A percentile compares a stretch with the other conserved stretches of the same genome.
Evolutionary conservation across 345 rosid species (phyloP).

Genomic region (sweet orange (Citrus sinensis)): DNA sequence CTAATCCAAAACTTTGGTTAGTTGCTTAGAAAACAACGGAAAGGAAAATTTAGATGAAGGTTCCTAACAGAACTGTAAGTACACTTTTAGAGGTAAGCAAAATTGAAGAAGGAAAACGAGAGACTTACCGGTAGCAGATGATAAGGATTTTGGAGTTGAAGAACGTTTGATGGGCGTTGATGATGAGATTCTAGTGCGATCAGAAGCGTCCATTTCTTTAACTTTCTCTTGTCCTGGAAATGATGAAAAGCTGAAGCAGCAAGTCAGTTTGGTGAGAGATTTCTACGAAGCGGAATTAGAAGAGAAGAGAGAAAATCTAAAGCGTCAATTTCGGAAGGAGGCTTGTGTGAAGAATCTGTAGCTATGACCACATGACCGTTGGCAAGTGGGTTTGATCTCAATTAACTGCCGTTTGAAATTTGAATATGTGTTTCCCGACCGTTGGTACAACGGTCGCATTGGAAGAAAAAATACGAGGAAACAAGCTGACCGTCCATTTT

Average conservation of each 20-base stretch:
- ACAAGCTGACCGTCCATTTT: not conserved
- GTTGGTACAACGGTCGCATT: slow-evolving; percentile 13
- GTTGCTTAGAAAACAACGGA: not conserved
- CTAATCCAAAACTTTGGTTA: not conserved
- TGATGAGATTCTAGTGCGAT: slow-evolving; percentile 1
- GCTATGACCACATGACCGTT: not conserved
- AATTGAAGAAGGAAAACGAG: not conserved
- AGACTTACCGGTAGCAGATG: slow-evolving; percentile 13
- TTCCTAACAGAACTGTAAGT: not conserved
- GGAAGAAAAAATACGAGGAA: not conserved
- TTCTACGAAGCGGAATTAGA: not conserved
- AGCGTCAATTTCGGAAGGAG: not conserved
- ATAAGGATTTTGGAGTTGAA: not conserved
- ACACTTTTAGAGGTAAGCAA: not conserved
- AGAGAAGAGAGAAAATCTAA: not conserved
- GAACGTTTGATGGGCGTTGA: slow-evolving; percentile 3
- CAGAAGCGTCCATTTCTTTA: slow-evolving; percentile 22
- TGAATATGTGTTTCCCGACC: slow-evolving; percentile 1
- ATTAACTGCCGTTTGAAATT: not conserved
- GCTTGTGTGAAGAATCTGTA: not conserved
- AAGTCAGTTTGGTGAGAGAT: not conserved
- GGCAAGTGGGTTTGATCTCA: not conserved
- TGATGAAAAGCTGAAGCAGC: not conserved
- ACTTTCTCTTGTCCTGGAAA: not conserved
- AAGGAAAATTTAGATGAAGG: not conserved